phyloP scores from a whole-genome alignment of 192 early-diverging fungal species.

The Coemansia sp. region DNA sequence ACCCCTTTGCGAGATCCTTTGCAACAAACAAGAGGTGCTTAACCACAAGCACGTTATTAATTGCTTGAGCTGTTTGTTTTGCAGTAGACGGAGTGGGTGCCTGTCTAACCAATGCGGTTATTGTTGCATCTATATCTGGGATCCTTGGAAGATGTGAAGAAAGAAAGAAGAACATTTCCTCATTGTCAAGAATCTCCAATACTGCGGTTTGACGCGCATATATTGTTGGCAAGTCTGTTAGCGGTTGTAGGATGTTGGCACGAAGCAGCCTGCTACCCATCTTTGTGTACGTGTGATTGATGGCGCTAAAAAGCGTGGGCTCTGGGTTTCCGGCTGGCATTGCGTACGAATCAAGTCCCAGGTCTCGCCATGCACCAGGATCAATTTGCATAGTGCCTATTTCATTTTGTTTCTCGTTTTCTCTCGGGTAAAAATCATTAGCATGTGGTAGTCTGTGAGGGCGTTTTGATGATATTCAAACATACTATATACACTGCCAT shows the following conservation, averaged over 20 bases:
- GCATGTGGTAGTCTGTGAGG: too few relatives aligned
- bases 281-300: constrained; percentile 37
- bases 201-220: constrained; percentile 35
- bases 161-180: constrained; percentile 57
- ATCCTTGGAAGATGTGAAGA: constrained; percentile 49
- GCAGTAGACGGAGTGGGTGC: constrained; percentile 49
- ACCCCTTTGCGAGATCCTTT: constrained; percentile 31
- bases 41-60: constrained; percentile 68
- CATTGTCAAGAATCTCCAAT: constrained; percentile 43
- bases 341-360: constrained; percentile 23
- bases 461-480: too few relatives aligned
- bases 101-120: constrained; percentile 55
- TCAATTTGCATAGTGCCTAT: constrained; percentile 52
- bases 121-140: constrained; percentile 60
- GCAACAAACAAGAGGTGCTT: constrained; percentile 68
- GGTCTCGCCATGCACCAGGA: constrained; percentile 45
- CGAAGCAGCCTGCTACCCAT: constrained; percentile 66
- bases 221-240: constrained; percentile 41
- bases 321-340: constrained; percentile 7
- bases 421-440: too few relatives aligned
- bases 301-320: constrained; percentile 26
- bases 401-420: not conserved
- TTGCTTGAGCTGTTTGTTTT: constrained; percentile 62
- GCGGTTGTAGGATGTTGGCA: constrained; percentile 77
- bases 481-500: not conserved